phyloP scores from a whole-genome alignment of 441 rosid genomes.

The Adansonia madagascariensis region DNA sequence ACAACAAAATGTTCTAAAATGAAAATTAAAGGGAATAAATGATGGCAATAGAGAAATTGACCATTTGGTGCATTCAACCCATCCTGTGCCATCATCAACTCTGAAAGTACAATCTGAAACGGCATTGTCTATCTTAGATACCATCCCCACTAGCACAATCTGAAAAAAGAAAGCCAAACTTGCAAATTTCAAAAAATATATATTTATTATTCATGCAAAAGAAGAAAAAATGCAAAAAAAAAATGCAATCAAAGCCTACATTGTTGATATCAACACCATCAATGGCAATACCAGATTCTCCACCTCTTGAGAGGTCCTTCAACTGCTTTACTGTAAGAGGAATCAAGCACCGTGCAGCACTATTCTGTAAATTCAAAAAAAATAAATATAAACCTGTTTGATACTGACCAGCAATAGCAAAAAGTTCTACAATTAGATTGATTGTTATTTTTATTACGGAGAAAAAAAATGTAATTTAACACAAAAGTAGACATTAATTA shows the following conservation, averaged over 20 bases:
- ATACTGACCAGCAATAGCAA: background rate
- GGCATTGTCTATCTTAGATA: constrained; percentile 74
- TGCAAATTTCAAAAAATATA: constrained; percentile 15
- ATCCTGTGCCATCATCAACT: constrained; percentile 88
- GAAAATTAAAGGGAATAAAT: background rate
- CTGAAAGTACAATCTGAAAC: constrained; percentile 71
- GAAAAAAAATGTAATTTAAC: background rate
- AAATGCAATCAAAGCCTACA: constrained; percentile 42
- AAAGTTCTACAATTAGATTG: background rate
- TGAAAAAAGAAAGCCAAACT: constrained; percentile 32
- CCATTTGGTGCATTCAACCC: constrained; percentile 89
- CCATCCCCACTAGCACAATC: constrained; percentile 76
- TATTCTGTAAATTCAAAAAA: constrained; percentile 55
- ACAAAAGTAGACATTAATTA: background rate
- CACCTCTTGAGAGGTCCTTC: constrained; percentile 56
- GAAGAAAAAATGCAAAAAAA: background rate
- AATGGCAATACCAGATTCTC: constrained; percentile 63
- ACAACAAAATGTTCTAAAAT: background rate
- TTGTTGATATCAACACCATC: constrained; percentile 81
- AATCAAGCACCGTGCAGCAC: constrained; percentile 69
- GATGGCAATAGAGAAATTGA: constrained; percentile 24
- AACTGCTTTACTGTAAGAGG: constrained; percentile 86
- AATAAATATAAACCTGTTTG: background rate
- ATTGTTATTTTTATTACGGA: background rate
- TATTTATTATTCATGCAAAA: background rate